phyloP scores from a whole-genome alignment of 495 filamentous ascomycete genomes.

The Clohesyomyces aquaticus region DNA sequence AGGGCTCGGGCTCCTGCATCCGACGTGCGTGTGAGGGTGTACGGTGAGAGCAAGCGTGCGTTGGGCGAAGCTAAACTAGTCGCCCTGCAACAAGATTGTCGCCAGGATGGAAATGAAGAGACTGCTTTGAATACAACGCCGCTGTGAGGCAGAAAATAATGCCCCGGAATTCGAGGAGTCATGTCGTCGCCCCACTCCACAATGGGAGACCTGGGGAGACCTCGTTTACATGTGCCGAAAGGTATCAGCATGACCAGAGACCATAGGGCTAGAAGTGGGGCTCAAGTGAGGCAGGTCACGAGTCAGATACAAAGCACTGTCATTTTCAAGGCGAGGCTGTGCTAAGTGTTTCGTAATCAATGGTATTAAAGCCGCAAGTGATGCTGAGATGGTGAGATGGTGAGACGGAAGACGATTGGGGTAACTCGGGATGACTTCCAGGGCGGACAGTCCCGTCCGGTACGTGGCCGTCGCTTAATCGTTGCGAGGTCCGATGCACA shows the following conservation, averaged over 20 bases:
- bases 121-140: no score
- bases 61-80: no score
- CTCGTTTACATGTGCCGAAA: no score
- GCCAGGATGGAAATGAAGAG: no score
- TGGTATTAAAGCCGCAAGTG: background rate
- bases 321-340: no score
- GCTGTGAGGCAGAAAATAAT: constrained; percentile 2
- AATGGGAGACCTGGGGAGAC: background rate
- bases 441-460: constrained; percentile 1
- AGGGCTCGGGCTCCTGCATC: constrained; percentile 1
- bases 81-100: no score
- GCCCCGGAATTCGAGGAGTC: no score
- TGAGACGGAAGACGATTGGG: constrained; percentile 12
- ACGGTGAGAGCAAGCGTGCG: no score
- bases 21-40: no score
- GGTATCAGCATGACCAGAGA: no score
- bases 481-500: constrained; percentile 4
- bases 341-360: background rate
- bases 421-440: background rate
- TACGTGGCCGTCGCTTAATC: constrained; percentile 35
- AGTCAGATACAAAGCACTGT: background rate
- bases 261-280: background rate
- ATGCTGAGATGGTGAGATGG: background rate
- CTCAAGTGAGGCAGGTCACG: constrained; percentile 4
- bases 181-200: no score